These are phyloP conservation scores for Plasmodium coatneyi DNA, from an alignment of 169 alveolate genomes.

Conservation along the genomic window DNA sequence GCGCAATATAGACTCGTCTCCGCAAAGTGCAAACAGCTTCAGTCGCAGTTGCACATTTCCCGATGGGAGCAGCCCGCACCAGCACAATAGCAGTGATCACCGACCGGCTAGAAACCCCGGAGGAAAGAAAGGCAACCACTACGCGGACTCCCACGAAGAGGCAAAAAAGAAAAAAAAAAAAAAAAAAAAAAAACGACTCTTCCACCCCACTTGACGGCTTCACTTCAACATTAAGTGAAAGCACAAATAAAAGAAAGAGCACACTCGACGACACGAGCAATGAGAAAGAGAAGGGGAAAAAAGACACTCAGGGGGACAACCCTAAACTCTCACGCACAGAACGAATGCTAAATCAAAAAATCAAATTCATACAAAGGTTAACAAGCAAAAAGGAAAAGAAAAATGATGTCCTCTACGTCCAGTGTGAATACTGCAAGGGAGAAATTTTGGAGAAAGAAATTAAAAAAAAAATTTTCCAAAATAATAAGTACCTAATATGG, in stretches of 20 bases:
- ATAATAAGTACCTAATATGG: slow-evolving; percentile 66
- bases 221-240: not conserved
- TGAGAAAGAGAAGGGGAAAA: not conserved
- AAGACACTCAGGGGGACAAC: not conserved
- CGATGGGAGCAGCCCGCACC: not conserved
- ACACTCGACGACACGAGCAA: not conserved
- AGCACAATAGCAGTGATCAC: not conserved
- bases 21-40: not conserved
- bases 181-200: not conserved
- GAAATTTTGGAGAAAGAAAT: slow-evolving; percentile 44
- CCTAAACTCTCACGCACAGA: not conserved
- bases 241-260: not conserved
- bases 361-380: slow-evolving; percentile 14
- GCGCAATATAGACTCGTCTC: not conserved
- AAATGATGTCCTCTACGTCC: slow-evolving; percentile 40
- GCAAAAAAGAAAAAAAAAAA: not conserved
- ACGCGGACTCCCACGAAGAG: not conserved
- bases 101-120: not conserved
- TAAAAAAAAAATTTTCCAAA: slow-evolving; percentile 41
- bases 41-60: not conserved
- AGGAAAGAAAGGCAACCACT: not conserved
- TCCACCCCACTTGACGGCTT: not conserved
- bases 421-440: slow-evolving; percentile 71
- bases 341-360: not conserved
- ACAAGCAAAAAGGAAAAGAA: slow-evolving; percentile 8